Base-by-base conservation (phyloP, 2,329 filamentous ascomycete genomes). In the Neonectria punicea region DNA sequence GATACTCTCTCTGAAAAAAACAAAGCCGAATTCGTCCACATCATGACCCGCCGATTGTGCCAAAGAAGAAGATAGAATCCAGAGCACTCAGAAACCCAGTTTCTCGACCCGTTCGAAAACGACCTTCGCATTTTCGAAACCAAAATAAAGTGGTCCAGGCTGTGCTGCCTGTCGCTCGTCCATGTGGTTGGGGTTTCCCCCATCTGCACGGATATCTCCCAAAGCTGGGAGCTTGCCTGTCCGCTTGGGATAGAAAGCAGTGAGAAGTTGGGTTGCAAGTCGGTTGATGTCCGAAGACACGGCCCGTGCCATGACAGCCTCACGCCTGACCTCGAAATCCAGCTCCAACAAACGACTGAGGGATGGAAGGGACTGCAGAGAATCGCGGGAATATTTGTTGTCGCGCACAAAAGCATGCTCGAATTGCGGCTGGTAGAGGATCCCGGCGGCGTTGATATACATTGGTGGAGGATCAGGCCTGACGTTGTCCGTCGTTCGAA, bases 361-460 rank as follows among this genome's bases (percentile, higher is more conserved):
- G 18, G 58, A 64, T 1, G 77, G 78, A 0, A 80, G 71, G 0
- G 65, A 63, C 22, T 74, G 73, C 2, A 80, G 25, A 0, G 74
- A 78, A 39, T 81, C 79, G 0, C 36, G n/a, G 11, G 73, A 66
- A 0, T 58, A 4, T 53, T 79, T 80, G 7, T 67, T 58, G 55
- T 79, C 67, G 5, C 77, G 62, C 1, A 78, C 58, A 2, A 76
- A 10, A 4, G 64, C 46, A 2, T 54, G 43, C 5, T 25, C 18
- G 32, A 51, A 68, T 0, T n/a, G 34, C 0, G 64, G 69, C 18
- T 53, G 43, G 20, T 67, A 53, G 2, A 71, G 6, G 0, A 56
- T 9, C 2, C 74, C 74, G 5, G 68, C 32, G 7, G 57, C 36
- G n/a, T 64, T 43, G 13, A 73, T 3, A 5, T 47, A 36, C 8